Base-by-base conservation (phyloP, 306 rosid genomes). In the Alnus glutinosa region DNA sequence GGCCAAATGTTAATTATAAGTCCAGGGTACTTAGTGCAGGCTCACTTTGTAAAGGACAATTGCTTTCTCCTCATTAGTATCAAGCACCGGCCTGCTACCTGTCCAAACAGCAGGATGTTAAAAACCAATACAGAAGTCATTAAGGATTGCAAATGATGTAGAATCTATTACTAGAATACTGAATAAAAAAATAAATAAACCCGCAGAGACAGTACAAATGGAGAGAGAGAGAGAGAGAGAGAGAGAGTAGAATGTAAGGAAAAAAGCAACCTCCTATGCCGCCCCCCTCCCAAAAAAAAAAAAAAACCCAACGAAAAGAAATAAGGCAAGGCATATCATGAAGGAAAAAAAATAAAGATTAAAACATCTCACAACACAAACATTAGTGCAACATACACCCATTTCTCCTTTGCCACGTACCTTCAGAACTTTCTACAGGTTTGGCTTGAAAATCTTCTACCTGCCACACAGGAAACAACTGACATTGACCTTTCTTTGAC, bases 21-120 rank as follows among this genome's bases (percentile, higher is more conserved):
- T 75, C 32, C 68, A 75, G 62, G 77, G 44, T 36, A 75, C 58
- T 67, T 15, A 80, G 77, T 39, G 81, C 66, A 51, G 2, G 73
- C 87, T 70, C 80, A 96, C 99, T 97, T 87, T 83, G 81, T 90
- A 96, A 59, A 96, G 91, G 70, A 96, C 94, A 81, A 96, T 93
- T 58, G 98, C 96, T 86, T 85, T 93, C 87, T 96, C 99, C 79
- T 96, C 96, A 59, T 90, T 86, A 49, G 78, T 66, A 81, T 93
- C 98, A 62, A 74, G 85, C 55, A 85, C 79, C 73, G 78, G 75
- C 85, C 83, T 93, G 89, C 78, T 75, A 55, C 88, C 99, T 96
- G 85, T 82, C 54, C 76, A 84, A 70, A 55, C 34, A 64, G 64
- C 42, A 44, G 70, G 81, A 62, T 83, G 83, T 75, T 79, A 76